Base-by-base conservation (phyloP, 495 filamentous ascomycete species). In the Penicillium bovifimosum region DNA sequence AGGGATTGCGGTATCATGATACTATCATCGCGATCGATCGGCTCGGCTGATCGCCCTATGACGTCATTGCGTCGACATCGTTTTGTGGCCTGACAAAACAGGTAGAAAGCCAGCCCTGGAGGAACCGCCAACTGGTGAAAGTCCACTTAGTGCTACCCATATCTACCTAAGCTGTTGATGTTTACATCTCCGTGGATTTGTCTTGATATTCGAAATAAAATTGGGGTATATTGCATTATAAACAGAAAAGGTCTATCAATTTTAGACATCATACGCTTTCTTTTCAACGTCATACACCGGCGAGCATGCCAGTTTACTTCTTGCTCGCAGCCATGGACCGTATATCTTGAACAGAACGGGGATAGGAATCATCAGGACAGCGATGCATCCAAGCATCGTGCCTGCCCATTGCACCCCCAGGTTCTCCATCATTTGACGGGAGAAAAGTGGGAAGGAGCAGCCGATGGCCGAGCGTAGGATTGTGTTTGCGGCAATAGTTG, bases 401-500 rank as follows among this genome's bases (percentile, higher is more conserved):
- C 81, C 75, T 0, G 87, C 86, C 82, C 85, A 92, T 54, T 91
- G 71, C 36, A 92, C 82, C 13, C 86, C 84, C 53, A 93, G 72
- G 26, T 80, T 84, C 9, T 83, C 68, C 65, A 90, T 90, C 86
- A 93, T 89, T 59, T 90, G 85, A 5, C 69, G 79, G 0, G 82
- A 76, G 67, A 95, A 95, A 5, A 95, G 79, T 9, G 90, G 90
- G 69, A 95, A 95, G 0, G 74, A 81, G 5, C 84, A 85, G 20
- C 85, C 89, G 46, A 80, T 83, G 9, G 89, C 71, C 9, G 86
- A 90, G 6, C 90, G 85, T 27, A 92, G 73, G 71, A 95, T 88
- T 1, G 88, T 91, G 67, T 93, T 95, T 26, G 83, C 90, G 4
- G 90, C 89, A 50, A 93, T 88, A 20, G 88, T 88, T 3, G 87